Base-by-base conservation (phyloP, 73 alveolate genomes). In the Paramecium caudatum region DNA sequence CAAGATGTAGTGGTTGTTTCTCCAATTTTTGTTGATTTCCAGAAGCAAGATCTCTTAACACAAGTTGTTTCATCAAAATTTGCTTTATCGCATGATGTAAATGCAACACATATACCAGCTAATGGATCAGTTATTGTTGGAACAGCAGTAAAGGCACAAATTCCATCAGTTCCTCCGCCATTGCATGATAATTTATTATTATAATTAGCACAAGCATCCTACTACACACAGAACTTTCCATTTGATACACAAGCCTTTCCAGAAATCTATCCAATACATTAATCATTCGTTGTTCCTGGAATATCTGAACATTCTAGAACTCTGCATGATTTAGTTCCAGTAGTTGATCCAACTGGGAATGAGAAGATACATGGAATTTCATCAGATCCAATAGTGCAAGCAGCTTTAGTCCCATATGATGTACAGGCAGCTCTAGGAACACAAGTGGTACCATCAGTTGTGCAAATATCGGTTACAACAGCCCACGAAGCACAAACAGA, bases 201-300 rank as follows among this genome's bases (percentile, higher is more conserved):
- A 39, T 74, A 74, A 6, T 15, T 10, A 27, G 80, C 19, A 55
- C 70, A 41, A 7, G 88, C 21, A n/a, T 30, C 65, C 32, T 74
- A 27, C 19, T 19, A 15, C 1, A 74, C 47, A 37, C 88, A 74
- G 43, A 13, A 39, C 6, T 15, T 16, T 27, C 88, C 88, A 74
- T 74, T 74, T 41, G 88, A 74, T 19, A 74, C 88, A 74, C 88
- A 74, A n/a, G 43, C 88, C 6, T 19, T 74, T 7, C 32, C 39
- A 25, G 80, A 43, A 55, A 55, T 55, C 0, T 23, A 7, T 5
- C 25, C 25, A 5, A 55, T 1, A 15, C 88, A 74, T 15, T 37
- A 33, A 41, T 19, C 88, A 41, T 39, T 74, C 17, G 88, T 74
- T 2, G 69, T 25, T 17, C 62, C 62, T 16, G 21, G 36, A 37